Base-by-base conservation (phyloP, 2,329 filamentous ascomycete species). In the Sclerotinia sclerotiorum region DNA sequence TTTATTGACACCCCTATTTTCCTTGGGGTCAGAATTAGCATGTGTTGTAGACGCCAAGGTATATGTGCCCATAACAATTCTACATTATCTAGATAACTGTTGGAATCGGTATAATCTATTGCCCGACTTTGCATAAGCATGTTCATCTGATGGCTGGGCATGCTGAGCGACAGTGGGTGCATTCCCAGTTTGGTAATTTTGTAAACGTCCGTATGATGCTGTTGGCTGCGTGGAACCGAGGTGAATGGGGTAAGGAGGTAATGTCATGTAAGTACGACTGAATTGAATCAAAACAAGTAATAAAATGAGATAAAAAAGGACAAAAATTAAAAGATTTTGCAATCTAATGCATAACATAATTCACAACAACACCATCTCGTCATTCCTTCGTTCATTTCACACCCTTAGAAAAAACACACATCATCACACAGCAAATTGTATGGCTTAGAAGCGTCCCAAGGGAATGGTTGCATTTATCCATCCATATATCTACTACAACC, bases 401-500 rank as follows among this genome's bases (percentile, higher is more conserved):
- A 57, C 55, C 55, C 19, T 42, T 19, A 35, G 24, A 49, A n/a
- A 8, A 42, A 7, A 24, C 35, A 39, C 35, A 21, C 21, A 48
- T 51, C 54, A 51, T 66, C 44, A 29, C 17, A 49, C 42, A 27
- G 24, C 17, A 32, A 39, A 17, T 3, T 39, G 63, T 44, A 52
- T 62, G 56, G 56, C 48, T 62, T 2, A 52, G 35, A 62, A 54
- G 11, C 6, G 65, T 54, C 57, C 65, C 65, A 55, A 46, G 35
- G 57, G 56, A 55, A n/a, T 67, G 65, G 65, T 67, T 52, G 24
- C 65, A 52, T 51, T 24, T 48, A 60, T 58, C 52, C 55, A 65
- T 44, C 52, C 52, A 56, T 48, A 39, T 32, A 35, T 35, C 35
- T 35, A 35, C 35, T 35, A 35, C 35, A 7, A 35, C 35, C 35